Evolutionary conservation across 208 protist genomes (phyloP).

Genomic region (Naegleria gruberi): DNA sequence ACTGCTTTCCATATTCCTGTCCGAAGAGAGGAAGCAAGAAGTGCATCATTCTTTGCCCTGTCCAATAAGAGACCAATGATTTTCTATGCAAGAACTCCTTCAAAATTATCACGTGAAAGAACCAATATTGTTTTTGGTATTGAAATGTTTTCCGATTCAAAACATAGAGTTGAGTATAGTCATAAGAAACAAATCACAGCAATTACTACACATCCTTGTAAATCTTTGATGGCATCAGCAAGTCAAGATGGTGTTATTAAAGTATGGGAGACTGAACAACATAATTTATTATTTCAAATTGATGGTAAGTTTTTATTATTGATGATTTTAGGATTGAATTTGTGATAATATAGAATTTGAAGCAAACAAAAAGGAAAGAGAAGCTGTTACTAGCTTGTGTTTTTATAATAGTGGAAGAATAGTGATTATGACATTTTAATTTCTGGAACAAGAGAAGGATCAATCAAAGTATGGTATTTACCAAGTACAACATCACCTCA

Average conservation of each 20-base stretch:
- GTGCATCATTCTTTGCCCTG: neutral
- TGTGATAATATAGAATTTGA: neutral
- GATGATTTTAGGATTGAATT: neutral
- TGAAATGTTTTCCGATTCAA: slow-evolving; percentile 10
- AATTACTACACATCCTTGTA: neutral
- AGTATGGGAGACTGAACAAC: neutral
- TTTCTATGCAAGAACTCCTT: neutral
- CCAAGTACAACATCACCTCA: neutral
- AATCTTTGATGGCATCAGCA: neutral
- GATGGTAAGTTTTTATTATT: neutral
- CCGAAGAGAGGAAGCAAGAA: neutral
- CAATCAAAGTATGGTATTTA: neutral
- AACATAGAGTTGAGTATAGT: slow-evolving; percentile 1
- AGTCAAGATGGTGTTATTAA: neutral
- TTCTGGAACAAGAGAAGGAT: neutral
- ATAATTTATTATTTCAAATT: neutral
- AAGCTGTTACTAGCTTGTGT: neutral
- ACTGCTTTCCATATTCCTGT: neutral
- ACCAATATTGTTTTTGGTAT: neutral
- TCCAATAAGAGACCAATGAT: neutral
- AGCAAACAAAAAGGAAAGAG: neutral
- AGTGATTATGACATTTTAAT: neutral
- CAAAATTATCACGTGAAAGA: neutral
- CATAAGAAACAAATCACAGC: slow-evolving; percentile 17
- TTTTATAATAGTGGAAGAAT: neutral